Conservation (phyloP, 2,329 filamentous ascomycete genomes). For the Fusarium sp. region DNA sequence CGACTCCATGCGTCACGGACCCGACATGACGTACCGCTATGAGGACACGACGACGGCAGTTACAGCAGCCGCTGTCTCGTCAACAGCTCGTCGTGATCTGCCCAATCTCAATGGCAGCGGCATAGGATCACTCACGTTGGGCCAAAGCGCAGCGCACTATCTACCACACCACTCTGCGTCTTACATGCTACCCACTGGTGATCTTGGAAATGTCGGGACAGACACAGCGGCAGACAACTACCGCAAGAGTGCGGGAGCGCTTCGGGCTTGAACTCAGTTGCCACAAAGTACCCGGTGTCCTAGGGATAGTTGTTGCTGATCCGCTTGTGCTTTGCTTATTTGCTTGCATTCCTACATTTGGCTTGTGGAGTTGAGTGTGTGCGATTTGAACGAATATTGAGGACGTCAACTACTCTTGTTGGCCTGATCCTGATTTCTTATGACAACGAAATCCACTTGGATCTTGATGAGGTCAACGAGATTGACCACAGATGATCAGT, state of each 20-base stretch:
- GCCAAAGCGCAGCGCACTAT: slow-evolving; percentile 25
- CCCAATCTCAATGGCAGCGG: slow-evolving; percentile 25
- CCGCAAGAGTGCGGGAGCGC: slow-evolving; percentile 37
- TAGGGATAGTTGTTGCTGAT: slow-evolving; percentile 1
- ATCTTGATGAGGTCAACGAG: neutral
- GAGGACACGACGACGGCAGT: slow-evolving; percentile 48
- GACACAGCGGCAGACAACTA: slow-evolving; percentile 31
- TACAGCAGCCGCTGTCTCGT: slow-evolving; percentile 20
- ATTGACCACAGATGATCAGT: slow-evolving; percentile 11
- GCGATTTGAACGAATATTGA: slow-evolving; percentile 10
- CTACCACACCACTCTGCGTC: slow-evolving; percentile 28
- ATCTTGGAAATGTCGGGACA: slow-evolving; percentile 25
- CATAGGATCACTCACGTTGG: slow-evolving; percentile 27
- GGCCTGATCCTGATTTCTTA: neutral
- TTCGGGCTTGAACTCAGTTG: slow-evolving; percentile 29
- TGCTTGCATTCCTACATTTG: slow-evolving; percentile 11
- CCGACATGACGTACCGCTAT: slow-evolving; percentile 52
- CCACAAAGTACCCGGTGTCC: neutral
- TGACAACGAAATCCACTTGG: no score
- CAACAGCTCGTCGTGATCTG: slow-evolving; percentile 31
- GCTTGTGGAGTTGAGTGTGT: slow-evolving; percentile 14
- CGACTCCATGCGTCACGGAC: slow-evolving; percentile 28
- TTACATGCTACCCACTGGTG: slow-evolving; percentile 40
- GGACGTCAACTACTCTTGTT: neutral
- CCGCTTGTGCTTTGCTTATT: slow-evolving; percentile 6